These are phyloP conservation scores for Pichia nakasei DNA, from an alignment of 805 yeast species.

Conservation along the genomic window DNA sequence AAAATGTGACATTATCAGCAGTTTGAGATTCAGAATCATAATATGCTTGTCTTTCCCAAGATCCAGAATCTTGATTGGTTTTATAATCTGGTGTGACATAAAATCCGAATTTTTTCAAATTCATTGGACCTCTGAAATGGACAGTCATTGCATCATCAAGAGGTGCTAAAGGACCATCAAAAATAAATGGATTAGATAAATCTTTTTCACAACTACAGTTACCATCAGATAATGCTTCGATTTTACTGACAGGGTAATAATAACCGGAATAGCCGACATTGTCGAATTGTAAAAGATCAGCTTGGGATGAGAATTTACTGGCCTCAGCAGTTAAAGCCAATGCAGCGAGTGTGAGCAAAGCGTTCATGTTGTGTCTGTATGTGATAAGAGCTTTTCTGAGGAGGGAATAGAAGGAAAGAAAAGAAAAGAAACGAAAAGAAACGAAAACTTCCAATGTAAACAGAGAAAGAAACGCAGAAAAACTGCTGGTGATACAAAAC, in stretches of 20 bases:
- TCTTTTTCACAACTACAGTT: constrained; percentile 40
- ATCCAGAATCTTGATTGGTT: constrained; percentile 30
- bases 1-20: constrained; percentile 57
- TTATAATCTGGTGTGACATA: constrained; percentile 40
- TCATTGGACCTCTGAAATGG: constrained; percentile 71
- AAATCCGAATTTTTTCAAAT: constrained; percentile 50
- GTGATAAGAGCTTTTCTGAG: too few relatives aligned
- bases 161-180: constrained; percentile 58
- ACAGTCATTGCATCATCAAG: constrained; percentile 61
- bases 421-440: not conserved
- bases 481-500: too few relatives aligned
- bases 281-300: constrained; percentile 36
- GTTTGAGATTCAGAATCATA: constrained; percentile 42
- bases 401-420: not conserved
- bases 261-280: constrained; percentile 51
- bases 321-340: not conserved
- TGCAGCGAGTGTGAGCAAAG: not conserved
- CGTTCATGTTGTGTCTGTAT: not conserved
- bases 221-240: constrained; percentile 34
- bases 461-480: too few relatives aligned
- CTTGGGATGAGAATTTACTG: constrained; percentile 21
- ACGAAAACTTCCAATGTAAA: too few relatives aligned
- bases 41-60: constrained; percentile 54
- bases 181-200: constrained; percentile 24
- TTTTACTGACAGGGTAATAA: constrained; percentile 37